Base-by-base conservation (phyloP, 2,329 filamentous ascomycete species). In the Aureobasidium sp. region DNA sequence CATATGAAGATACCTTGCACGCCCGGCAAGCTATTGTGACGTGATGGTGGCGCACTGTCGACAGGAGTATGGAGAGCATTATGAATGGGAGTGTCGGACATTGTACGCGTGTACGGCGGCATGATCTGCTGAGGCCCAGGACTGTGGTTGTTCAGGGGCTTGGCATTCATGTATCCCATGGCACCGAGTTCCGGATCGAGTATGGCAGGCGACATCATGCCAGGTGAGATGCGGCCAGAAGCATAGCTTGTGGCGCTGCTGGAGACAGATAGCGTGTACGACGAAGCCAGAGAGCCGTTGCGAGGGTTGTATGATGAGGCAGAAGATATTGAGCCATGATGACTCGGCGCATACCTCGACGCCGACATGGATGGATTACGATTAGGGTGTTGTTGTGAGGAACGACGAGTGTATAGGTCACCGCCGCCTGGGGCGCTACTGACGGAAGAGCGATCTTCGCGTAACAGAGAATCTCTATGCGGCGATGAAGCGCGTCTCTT, bases 1-100 rank as follows among this genome's bases (percentile, higher is more conserved):
- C 92, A 97, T 76, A 96, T 86, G 68, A 81, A 86, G 36, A 83
- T 72, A 25, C 83, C 83, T 53, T 81, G 78, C 49, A 85, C 75
- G 61, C 84, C 82, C 14, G 61, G 76, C 44, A 78, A 70, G 58
- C 77, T 80, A 62, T 75, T 77, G 39, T 79, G 77, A 57, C 81
- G 79, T 3, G 77, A 77, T 47, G 76, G 76, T n/a, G 72, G 62
- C 27, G 71, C 67, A 61, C 73, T 76, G 53, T 78, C 76, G 6
- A 68, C 71, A 8, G 82, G 78, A 63, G 81, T 74, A 65, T 84
- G 63, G 76, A 78, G 50, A 65, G 66, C 60, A 69, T 70, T 59
- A 68, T 63, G 64, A 51, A 74, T 72, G 48, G 74, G 73, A 66
- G 68, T 73, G 63, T 78, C 76, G 39, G 77, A 76, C 41, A 72